Conservation (phyloP, 2,329 filamentous ascomycete genomes). For the Colletotrichum neosansevieriae region DNA sequence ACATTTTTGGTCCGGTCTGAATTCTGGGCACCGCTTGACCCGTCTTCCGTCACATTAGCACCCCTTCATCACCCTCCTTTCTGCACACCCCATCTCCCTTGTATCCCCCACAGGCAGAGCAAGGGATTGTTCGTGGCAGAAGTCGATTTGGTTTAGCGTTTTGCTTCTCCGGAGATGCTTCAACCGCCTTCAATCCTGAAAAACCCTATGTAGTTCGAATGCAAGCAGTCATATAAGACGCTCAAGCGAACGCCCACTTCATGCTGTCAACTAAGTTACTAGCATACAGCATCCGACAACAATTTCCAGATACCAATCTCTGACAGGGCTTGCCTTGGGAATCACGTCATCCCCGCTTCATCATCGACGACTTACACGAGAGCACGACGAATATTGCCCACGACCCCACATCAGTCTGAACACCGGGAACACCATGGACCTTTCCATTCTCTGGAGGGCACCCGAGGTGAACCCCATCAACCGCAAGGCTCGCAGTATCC, state of each 20-base stretch:
- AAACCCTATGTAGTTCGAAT: constrained; percentile 19
- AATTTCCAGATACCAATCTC: not conserved
- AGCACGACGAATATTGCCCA: not conserved
- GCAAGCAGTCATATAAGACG: constrained; percentile 31
- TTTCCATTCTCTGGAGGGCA: constrained; percentile 60
- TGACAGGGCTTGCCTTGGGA: not conserved
- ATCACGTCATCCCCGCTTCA: not conserved
- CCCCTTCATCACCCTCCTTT: constrained; percentile 11
- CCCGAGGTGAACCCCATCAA: constrained; percentile 88
- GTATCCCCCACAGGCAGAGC: constrained; percentile 30
- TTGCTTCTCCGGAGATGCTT: constrained; percentile 36
- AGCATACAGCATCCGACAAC: not conserved
- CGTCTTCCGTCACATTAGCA: constrained; percentile 21
- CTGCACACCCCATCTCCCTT: constrained; percentile 21
- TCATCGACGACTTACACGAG: constrained; percentile 3
- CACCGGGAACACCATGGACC: constrained; percentile 45
- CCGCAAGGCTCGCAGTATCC: constrained; percentile 83
- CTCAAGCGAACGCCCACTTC: not conserved
- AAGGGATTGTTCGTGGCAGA: constrained; percentile 36
- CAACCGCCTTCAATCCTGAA: constrained; percentile 12
- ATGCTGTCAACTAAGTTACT: too few relatives aligned
- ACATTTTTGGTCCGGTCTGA: constrained; percentile 22
- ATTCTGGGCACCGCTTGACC: constrained; percentile 27
- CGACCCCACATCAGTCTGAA: not conserved
- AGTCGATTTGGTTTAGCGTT: constrained; percentile 35